Base-by-base conservation (phyloP, 768 basidiomycete genomes). In the Omphalotus guepiniiformis region DNA sequence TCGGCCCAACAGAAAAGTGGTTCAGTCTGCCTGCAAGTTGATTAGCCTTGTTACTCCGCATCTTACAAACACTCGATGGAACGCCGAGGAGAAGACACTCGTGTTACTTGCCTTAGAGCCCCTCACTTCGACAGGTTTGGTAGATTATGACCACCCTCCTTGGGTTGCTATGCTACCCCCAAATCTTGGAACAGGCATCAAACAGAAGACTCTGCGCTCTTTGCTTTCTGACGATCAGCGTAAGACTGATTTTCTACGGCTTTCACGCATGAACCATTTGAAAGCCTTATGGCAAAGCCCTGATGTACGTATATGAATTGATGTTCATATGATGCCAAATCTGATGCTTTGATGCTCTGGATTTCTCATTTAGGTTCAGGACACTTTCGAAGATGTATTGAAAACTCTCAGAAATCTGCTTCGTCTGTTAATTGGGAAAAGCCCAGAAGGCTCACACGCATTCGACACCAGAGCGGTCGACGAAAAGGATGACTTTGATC, bases 41-140 rank as follows among this genome's bases (percentile, higher is more conserved):
- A 61, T 81, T 39, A 45, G 54, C 4, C 49, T 61, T 1, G 55
- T 72, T 29, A 60, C 74, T 13, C 54, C 67, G 27, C 63, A 75
- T 15, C 54, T 79, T 51, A 49, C 74, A 16, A 60, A 69, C 22
- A 53, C 63, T 15, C 71, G 65, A 13, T 87, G 87, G 85, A 79
- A 74, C 1, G 53, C 68, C 0, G 63, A 76, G 7, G 89, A 94
- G 56, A 79, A 80, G 55, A 72, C 82, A 1, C 52, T 82, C 9
- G 75, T 96, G 7, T 58, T 88, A 37, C 70, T 75, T 34, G 83
- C 79, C 0, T 66, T 95, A 19, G 80, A 85, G 43, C 82, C 85
- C 22, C 60, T 94, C 36, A 68, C 83, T 16, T 55, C 65, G n/a
- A 66, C 66, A 27, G 69, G 62, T 6, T 63, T 69, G 30, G 54